Conservation (phyloP, 2,329 filamentous ascomycete genomes). For the Beauveria scarabaeidicola region DNA sequence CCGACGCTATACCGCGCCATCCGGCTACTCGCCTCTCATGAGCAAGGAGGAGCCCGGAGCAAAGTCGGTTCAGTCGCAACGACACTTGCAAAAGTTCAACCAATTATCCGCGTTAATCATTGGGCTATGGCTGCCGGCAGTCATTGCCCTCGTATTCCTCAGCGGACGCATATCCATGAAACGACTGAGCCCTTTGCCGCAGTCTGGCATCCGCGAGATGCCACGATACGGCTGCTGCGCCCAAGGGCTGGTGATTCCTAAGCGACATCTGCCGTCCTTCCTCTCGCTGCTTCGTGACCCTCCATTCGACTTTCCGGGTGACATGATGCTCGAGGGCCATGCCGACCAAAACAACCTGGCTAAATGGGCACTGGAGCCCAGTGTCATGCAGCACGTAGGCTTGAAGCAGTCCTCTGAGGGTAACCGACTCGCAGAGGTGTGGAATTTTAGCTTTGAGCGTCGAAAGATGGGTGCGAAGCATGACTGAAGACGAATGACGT, state of each 20-base stretch:
- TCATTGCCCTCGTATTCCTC: conserved; percentile 23
- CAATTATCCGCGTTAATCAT: conserved; percentile 20
- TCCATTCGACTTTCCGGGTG: conserved; percentile 26
- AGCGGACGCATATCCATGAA: conserved; percentile 21
- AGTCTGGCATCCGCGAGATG: conserved; percentile 25
- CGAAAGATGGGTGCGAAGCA: background rate
- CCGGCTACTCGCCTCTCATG: background rate
- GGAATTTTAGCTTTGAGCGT: conserved; percentile 29
- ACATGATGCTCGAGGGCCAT: conserved; percentile 28
- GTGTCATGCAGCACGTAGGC: conserved; percentile 30
- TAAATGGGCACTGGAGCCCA: conserved; percentile 30
- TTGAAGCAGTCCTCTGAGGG: conserved; percentile 23
- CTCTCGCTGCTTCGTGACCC: conserved; percentile 21
- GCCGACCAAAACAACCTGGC: conserved; percentile 20
- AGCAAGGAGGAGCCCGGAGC: background rate
- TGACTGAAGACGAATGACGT: background rate
- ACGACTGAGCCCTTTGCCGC: conserved; percentile 18
- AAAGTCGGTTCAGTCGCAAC: conserved; percentile 10
- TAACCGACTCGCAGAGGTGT: conserved; percentile 22
- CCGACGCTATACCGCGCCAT: background rate
- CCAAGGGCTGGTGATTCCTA: conserved; percentile 28
- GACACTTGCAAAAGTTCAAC: conserved; percentile 15
- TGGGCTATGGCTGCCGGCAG: conserved; percentile 25
- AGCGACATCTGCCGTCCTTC: conserved; percentile 21
- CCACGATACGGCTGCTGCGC: conserved; percentile 30